Conservation (phyloP, 352 stramenopile genomes). For the Phytophthora sp. region DNA sequence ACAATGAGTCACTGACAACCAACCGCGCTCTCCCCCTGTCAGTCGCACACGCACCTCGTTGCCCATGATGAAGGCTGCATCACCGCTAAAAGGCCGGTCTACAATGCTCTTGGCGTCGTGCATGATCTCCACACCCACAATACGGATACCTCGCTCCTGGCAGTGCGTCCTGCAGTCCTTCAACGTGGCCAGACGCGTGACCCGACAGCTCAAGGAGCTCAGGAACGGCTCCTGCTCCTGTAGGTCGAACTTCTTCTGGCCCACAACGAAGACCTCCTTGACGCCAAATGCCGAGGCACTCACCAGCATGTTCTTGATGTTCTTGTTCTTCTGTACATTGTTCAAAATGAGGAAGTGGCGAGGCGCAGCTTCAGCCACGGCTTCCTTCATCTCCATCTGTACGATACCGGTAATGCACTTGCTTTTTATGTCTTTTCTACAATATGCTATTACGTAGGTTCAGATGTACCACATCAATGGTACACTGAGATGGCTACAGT, state of each 20-base stretch:
- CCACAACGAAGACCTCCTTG: constrained; percentile 86
- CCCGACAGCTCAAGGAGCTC: constrained; percentile 46
- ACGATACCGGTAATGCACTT: background rate
- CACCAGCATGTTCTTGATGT: constrained; percentile 88
- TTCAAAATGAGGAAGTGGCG: constrained; percentile 89
- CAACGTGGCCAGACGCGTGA: constrained; percentile 82
- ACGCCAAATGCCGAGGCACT: constrained; percentile 88
- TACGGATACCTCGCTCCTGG: constrained; percentile 60
- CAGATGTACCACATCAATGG: constrained; percentile 9
- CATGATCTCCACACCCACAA: constrained; percentile 96
- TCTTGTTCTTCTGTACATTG: constrained; percentile 94
- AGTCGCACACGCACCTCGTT: constrained; percentile 82
- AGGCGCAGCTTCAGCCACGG: background rate
- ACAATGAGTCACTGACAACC: constrained; percentile 6
- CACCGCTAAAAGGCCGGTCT: constrained; percentile 73
- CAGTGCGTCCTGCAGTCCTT: constrained; percentile 81
- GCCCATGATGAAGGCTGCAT: constrained; percentile 95
- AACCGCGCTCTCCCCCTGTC: background rate
- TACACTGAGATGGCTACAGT: constrained; percentile 40
- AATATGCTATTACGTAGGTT: constrained; percentile 16
- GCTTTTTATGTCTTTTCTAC: background rate
- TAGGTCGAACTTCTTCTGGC: constrained; percentile 83
- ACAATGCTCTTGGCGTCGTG: constrained; percentile 73
- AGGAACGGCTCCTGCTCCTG: constrained; percentile 62
- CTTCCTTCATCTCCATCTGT: background rate